Base-by-base conservation (phyloP, 805 yeast species). In the Henningerozyma blattae region DNA sequence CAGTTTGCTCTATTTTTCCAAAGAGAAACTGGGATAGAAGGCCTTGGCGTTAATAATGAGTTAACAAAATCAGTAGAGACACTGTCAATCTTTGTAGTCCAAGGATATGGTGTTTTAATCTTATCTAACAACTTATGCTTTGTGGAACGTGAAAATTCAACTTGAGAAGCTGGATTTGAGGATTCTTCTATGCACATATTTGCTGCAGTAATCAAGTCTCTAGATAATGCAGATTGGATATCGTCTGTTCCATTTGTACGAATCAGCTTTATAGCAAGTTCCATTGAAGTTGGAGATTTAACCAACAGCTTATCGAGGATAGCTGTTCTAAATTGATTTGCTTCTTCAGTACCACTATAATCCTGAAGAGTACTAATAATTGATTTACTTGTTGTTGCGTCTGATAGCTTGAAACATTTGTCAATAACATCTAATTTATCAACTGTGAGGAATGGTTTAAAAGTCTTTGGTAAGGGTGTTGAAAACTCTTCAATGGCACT, bases 211-310 rank as follows among this genome's bases (percentile, higher is more conserved):
- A 66, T 64, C 54, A 82, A 65, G 58, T 91, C 97, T 46, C 72
- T 70, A 44, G 71, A 72, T 38, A 91, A 61, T 25, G 89, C 81
- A 32, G 73, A 62, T 35, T 68, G 67, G 45, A 85, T 73, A 39
- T 77, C 67, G 38, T 73, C 65, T 25, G 61, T 50, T 16, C 68
- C 52, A 34, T 85, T 83, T 39, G 68, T 64, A 47, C 78, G 72
- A 54, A 86, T 62, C 41, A 83, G 64, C 38, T 75, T 78, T 43
- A 76, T 67, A 2, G 83, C 75, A 27, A 86, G 75, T 50, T 79
- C 75, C 44, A 85, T 62, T 15, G 94, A 79, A n/a, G 83, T 65
- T 30, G 83, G 81, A 4, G 94, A 82, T 56, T 86, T 82, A 32
- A 68, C 58, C 31, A 62, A 57, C 41, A 89, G 63, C 17, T 70